Evolutionary conservation across 1,284 basidiomycete genomes (phyloP), one percentile per base, ranked within the genome.

Genomic region (Spongispora temasekensis): DNA sequence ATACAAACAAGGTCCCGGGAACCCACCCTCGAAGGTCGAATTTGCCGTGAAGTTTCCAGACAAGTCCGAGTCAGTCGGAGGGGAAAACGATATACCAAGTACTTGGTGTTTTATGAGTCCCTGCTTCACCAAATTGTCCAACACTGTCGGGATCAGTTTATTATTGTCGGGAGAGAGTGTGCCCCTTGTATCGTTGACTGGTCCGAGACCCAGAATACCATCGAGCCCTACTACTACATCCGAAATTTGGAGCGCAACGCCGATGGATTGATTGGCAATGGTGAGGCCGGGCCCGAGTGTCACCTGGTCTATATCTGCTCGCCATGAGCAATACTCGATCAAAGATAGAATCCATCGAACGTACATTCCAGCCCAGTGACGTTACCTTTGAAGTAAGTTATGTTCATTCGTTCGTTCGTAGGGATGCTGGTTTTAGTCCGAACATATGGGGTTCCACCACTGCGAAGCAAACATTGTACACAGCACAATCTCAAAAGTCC

Each of bases 361-460:
- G n/a, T n/a, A 73, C 73, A 75, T 31, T 75, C 68, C 2, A 52
- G 3, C 30, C 75, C 71, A 0, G 48, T 42, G 48, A 74, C 63
- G 40, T 51, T 56, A 35, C 65, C 74, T 0, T 2, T 2, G 5
- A 65, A 70, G 48, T 74, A 76, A 7, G 60, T 63, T 6, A 71
- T 64, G 21, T 44, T 62, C 27, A 76, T 62, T 3, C 12, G 4
- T 25, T 73, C 25, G 4, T 71, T 64, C n/a, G 71, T 75, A 15
- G 56, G 44, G n/a, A 64, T 54, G 40, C 67, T 67, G 1, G 72
- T 69, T n/a, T 52, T 57, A 9, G 72, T 75, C 23, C 50, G 62
- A 50, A 55, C 55, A 44, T 69, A 76, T 13, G 54, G 44, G 19
- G 0, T 64, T 7, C 62, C 63, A 34, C 27, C n/a, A 31, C 50